Evolutionary conservation across 2,329 filamentous ascomycete species (phyloP), one percentile per base, ranked within the genome.

Genomic region (Cladosporium sp.): DNA sequence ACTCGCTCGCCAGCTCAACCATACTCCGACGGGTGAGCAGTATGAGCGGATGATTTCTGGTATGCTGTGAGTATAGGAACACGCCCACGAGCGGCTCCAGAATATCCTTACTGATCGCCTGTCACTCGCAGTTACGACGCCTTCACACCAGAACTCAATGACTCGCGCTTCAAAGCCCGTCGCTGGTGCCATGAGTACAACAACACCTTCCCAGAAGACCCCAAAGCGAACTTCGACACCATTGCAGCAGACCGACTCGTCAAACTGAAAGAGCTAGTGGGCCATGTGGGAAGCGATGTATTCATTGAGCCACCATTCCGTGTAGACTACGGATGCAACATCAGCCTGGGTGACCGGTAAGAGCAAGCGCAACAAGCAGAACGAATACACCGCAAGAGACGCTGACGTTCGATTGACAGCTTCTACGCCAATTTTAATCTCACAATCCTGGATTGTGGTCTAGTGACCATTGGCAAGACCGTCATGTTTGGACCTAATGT

Each of bases 251-350:
- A 50, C 5, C 43, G 59, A 15, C 25, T 52, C 1, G 39, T 6
- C 22, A 51, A 43, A 19, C n/a, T 60, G 22, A 51, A 47, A 30
- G 47, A 60, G 47, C 9, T 60, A 4, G n/a, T 60, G 20, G 59
- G 59, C 17, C 52, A 51, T 0, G 56, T 59, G 12, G 56, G 56
- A 22, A 49, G 51, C 19, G 56, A 59, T 20, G 56, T 52, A 1
- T 52, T 59, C 15, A 50, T 59, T 37, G 85, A 88, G 64, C 81
- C 85, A 0, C 84, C 85, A 0, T 75, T 89, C 58, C 77, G 76
- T 39, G 77, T 87, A 36, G 86, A 88, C 68, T 88, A 88, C 60
- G 86, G 86, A 1, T 83, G 82, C 69, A 89, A 88, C 65, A 81
- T 88, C 62, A 78, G 74, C 5, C 7, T 59, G 8, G 56, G 56